Evolutionary conservation across 2,329 filamentous ascomycete genomes (phyloP), one percentile per base, ranked within the genome.

Genomic region (Talaromyces albobiverticillius): DNA sequence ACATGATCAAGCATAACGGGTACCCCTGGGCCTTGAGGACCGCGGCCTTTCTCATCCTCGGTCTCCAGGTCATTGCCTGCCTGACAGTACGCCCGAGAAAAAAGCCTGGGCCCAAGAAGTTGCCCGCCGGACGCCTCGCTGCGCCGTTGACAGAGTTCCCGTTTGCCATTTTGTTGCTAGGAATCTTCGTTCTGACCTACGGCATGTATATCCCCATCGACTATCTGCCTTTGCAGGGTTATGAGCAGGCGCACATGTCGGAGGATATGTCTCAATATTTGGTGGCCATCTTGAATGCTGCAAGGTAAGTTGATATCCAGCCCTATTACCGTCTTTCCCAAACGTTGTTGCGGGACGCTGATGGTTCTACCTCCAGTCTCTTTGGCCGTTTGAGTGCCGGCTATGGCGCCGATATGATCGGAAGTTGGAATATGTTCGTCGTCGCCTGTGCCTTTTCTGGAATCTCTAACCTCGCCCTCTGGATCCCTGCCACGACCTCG

Each of bases 41-140:
- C 46, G 74, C 71, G 22, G 72, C 82, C 10, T 83, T 88, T 52
- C 70, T 87, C 46, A 84, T 88, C 59, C 77, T 89, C 57, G 78
- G 76, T 57, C 70, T 82, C 55, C 74, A 82, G 57, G 67, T 78
- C 36, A 73, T 87, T 57, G 78, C 81, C 26, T 71, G 73, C 25
- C 62, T 81, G 0, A 82, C 81, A 0, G 70, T 85, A 40, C 77
- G 71, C 52, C 80, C 80, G 13, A 75, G 70, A 34, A 61, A 72
- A 48, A 59, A 67, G 9, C 62, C 59, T 43, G 20, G 7, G 16
- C 40, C 40, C 16, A 22, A 23, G 40, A 25, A 43, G n/a, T 10
- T 43, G 20, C 16, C 40, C 16, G 20, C 8, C 13, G 40, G 20
- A 14, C 18, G 20, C 18, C 8, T 23, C n/a, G 18, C 20, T 22